Percentiles rank a stretch among this genome's conserved stretches.
Conservation (phyloP, 306 rosid species). For the Quercus wislizeni region DNA sequence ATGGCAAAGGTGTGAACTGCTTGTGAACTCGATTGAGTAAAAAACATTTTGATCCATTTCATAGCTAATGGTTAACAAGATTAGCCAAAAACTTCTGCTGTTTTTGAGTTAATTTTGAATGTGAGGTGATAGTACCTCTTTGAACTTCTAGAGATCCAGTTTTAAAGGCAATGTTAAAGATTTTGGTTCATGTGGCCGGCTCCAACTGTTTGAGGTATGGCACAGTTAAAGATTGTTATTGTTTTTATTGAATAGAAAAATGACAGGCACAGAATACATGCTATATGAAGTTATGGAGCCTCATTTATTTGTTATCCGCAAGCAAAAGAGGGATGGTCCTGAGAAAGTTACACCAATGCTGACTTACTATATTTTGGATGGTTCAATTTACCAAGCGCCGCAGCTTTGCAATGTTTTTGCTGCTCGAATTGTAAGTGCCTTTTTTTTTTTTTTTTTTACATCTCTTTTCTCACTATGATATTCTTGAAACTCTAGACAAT, state of each 20-base stretch:
- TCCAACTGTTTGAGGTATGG: constrained; percentile 7
- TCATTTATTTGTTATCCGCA: constrained; percentile 73
- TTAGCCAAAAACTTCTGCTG: background rate
- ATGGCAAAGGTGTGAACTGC: background rate
- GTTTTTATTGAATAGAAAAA: constrained; percentile 47
- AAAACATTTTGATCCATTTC: background rate
- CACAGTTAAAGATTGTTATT: constrained; percentile 13
- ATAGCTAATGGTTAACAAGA: background rate
- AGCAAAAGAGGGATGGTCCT: constrained; percentile 88
- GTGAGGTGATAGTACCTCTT: background rate
- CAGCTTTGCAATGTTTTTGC: constrained; percentile 88
- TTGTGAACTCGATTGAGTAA: background rate
- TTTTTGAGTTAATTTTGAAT: background rate
- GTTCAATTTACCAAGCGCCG: constrained; percentile 93
- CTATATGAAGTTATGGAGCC: constrained; percentile 83
- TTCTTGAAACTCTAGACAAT: background rate
- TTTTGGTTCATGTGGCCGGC: background rate
- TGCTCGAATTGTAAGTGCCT: constrained; percentile 66
- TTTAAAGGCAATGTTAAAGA: background rate
- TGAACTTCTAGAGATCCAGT: background rate
- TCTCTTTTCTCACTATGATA: background rate
- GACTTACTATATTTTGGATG: constrained; percentile 80
- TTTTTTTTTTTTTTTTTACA: background rate
- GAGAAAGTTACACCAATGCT: constrained; percentile 88
- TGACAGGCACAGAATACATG: constrained; percentile 75